Conservation (phyloP, 1,139 yeast genomes). For the Hemisphaericaspora lyxosophila region DNA sequence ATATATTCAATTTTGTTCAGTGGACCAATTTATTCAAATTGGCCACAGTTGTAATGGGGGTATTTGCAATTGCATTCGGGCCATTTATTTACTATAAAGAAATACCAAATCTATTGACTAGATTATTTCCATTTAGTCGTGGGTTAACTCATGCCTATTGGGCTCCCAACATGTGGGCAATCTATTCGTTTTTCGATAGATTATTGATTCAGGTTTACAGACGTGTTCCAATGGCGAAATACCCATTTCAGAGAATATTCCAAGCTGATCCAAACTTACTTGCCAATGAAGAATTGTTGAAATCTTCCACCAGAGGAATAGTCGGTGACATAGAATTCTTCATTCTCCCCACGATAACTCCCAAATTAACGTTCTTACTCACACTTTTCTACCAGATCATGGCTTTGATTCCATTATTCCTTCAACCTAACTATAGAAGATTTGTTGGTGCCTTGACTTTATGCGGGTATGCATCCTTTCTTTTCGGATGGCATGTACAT, state of each 20-base stretch:
- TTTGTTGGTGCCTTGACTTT: constrained; percentile 83
- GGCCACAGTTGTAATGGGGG: constrained; percentile 61
- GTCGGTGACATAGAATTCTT: constrained; percentile 88
- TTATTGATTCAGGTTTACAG: constrained; percentile 55
- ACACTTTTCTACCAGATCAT: constrained; percentile 79
- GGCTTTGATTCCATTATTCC: constrained; percentile 73
- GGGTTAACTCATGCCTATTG: constrained; percentile 98
- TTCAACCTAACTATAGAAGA: constrained; percentile 73
- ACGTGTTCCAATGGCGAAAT: constrained; percentile 46
- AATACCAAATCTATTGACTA: constrained; percentile 59
- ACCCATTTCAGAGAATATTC: constrained; percentile 31
- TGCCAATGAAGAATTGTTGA: constrained; percentile 24
- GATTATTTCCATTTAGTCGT: constrained; percentile 91
- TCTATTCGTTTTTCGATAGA: constrained; percentile 85
- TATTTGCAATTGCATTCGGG: constrained; percentile 70
- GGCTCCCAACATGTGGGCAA: constrained; percentile 98
- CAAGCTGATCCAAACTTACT: constrained; percentile 32
- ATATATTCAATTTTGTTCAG: constrained; percentile 41
- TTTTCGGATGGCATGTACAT: constrained; percentile 99
- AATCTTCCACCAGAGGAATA: constrained; percentile 73
- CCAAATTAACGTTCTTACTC: constrained; percentile 70
- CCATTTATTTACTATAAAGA: constrained; percentile 73
- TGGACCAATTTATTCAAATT: constrained; percentile 63
- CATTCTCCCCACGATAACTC: constrained; percentile 77
- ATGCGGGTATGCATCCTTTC: constrained; percentile 87